Evolutionary conservation across 2,329 filamentous ascomycete genomes (phyloP), one percentile per base, ranked within the genome.

Genomic region (Aureobasidium musti): DNA sequence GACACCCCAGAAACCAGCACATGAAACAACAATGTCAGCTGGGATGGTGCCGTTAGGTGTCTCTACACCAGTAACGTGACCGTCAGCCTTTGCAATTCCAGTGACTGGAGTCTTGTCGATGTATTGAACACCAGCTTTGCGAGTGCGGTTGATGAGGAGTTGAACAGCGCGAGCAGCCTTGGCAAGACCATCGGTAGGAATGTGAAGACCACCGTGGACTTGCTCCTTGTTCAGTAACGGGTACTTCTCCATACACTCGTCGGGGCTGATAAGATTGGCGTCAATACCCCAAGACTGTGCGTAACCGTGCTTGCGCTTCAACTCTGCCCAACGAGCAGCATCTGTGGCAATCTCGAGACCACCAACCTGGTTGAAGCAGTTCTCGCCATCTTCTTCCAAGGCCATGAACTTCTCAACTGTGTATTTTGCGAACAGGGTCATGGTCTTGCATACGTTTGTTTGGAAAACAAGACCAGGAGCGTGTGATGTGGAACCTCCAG

Each of bases 1-100:
- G 8, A 88, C 86, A 13, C 86, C 86, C 86, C 86, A 89, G 74
- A 89, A 87, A 0, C 86, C 86, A 7, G 85, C 86, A 68, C 86
- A 89, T 1, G 85, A 88, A 43, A 89, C 75, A 60, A 88, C 79
- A 28, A 88, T 83, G 65, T 89, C 86, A 0, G 86, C 86, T 0
- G 82, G 77, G 23, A 88, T 79, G 0, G 72, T 81, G 26, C 82
- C 82, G 4, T 74, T 75, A 1, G 78, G 76, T 0, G 84, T 87
- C 1, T 69, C 76, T 0, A 88, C 86, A 1, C 86, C 86, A 0
- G 84, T 87, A 14, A 87, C 84, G 2, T 75, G 79, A 21, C 81
- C 80, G 7, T 80, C 73, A 0, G 73, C 71, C 68, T 80, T 79
- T 65, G 85, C 80, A 61, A 89, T 85, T 1, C 82, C 85, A 1